Conservation (phyloP, 139 green algal species). For the Tetradesmus obliquus region DNA sequence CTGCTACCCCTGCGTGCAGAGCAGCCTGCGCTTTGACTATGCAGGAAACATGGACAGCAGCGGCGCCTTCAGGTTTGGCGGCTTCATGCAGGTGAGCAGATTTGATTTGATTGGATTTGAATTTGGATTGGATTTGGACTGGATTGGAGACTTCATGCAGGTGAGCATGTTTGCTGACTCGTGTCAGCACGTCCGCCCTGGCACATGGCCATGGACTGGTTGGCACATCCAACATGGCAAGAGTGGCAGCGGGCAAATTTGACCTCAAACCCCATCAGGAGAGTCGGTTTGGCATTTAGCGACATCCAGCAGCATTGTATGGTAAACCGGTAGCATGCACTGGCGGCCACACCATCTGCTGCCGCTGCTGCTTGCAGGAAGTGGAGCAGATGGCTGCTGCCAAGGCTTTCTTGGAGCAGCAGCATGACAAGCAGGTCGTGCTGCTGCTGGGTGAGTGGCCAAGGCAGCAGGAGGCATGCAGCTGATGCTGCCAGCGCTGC, state of each 20-base stretch:
- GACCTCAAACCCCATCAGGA: not conserved
- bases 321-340: not conserved
- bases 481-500: not conserved
- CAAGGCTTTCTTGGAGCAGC: constrained; percentile 4
- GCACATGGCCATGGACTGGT: too few relatives aligned
- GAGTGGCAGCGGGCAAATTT: not conserved
- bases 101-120: too few relatives aligned
- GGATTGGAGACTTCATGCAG: too few relatives aligned
- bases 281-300: too few relatives aligned
- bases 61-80: constrained; percentile 14
- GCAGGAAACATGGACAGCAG: constrained; percentile 27
- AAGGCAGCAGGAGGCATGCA: not conserved
- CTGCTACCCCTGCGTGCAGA: not conserved
- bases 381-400: constrained; percentile 39
- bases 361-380: constrained; percentile 34
- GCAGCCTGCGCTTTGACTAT: constrained; percentile 28
- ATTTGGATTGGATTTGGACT: too few relatives aligned
- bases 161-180: too few relatives aligned
- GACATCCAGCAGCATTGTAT: not conserved
- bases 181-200: too few relatives aligned
- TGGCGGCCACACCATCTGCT: not conserved
- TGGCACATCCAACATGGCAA: too few relatives aligned
- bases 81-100: constrained; percentile 26
- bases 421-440: constrained; percentile 21
- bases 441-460: constrained; percentile 27